These are phyloP conservation scores for Aureobasidium musti DNA, from an alignment of 2,329 filamentous ascomycete species.

Conservation along the genomic window DNA sequence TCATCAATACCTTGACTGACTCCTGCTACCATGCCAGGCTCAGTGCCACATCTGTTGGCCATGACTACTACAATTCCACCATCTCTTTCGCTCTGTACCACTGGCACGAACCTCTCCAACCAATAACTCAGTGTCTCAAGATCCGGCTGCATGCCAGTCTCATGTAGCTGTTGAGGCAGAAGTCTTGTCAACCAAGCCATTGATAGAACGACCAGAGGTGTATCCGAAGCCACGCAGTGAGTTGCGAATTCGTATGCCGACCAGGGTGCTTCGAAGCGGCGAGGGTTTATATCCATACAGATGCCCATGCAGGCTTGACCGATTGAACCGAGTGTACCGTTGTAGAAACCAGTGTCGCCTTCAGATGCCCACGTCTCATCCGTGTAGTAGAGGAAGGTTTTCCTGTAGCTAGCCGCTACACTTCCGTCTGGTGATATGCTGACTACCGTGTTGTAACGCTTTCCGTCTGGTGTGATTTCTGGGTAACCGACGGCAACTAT, in stretches of 20 bases:
- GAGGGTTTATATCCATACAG: conserved; percentile 64
- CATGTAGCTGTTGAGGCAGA: conserved; percentile 49
- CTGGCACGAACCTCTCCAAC: conserved; percentile 68
- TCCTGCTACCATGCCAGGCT: conserved; percentile 42
- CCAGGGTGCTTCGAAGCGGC: conserved; percentile 61
- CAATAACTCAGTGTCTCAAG: conserved; percentile 75
- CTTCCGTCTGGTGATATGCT: conserved; percentile 58
- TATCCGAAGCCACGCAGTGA: conserved; percentile 58
- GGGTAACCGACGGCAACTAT: conserved; percentile 73
- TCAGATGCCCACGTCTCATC: conserved; percentile 65
- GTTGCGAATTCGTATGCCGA: conserved; percentile 59
- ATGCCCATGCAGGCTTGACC: conserved; percentile 49
- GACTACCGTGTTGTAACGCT: conserved; percentile 61
- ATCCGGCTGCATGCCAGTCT: conserved; percentile 61
- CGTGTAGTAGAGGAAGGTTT: conserved; percentile 66
- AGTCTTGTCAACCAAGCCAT: conserved; percentile 76
- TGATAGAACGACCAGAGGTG: conserved; percentile 66
- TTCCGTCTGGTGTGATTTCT: conserved; percentile 50
- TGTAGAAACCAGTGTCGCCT: conserved; percentile 48
- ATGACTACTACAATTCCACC: conserved; percentile 69
- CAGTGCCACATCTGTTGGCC: conserved; percentile 68
- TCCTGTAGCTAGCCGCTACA: conserved; percentile 63
- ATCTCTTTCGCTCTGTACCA: conserved; percentile 43
- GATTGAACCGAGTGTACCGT: conserved; percentile 41
- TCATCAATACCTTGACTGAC: conserved; percentile 34